A percentile compares a stretch with the other conserved stretches of the same genome.
phyloP scores from a whole-genome alignment of 2,329 filamentous ascomycete genomes.

The Calonectria honghensis region DNA sequence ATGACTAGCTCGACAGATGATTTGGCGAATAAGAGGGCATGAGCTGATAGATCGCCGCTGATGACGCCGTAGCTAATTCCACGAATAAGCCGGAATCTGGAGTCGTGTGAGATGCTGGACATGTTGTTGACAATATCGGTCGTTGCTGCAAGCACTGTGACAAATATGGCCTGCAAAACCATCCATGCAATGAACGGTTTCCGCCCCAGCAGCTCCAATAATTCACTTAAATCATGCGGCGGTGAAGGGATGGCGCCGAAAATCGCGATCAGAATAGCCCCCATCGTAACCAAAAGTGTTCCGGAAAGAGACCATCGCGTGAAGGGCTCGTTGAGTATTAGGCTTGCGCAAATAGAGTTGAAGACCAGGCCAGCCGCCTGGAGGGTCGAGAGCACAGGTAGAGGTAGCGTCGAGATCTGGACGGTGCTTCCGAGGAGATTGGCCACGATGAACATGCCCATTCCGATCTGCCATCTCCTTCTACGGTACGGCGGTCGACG shows the following conservation, averaged over 20 bases:
- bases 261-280: conserved; percentile 92
- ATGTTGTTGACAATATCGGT: conserved; percentile 74
- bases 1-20: conserved; percentile 97
- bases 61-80: conserved; percentile 93
- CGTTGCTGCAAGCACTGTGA: conserved; percentile 79
- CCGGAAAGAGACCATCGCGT: conserved; percentile 94
- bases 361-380: conserved; percentile 98
- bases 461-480: conserved; percentile 96
- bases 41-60: conserved; percentile 94
- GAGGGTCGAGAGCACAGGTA: conserved; percentile 94
- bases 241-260: conserved; percentile 97
- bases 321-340: conserved; percentile 95
- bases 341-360: conserved; percentile 96
- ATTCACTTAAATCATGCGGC: conserved; percentile 88
- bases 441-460: conserved; percentile 96
- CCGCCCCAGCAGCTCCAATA: conserved; percentile 84
- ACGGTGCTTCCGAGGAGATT: conserved; percentile 97
- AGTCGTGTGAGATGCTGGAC: conserved; percentile 73
- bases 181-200: conserved; percentile 92
- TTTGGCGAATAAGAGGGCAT: conserved; percentile 94
- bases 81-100: conserved; percentile 83
- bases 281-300: conserved; percentile 89
- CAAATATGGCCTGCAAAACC: conserved; percentile 83
- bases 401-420: conserved; percentile 95
- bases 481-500: conserved; percentile 91